These are phyloP conservation scores for Jamesozyma spencerorum DNA, from an alignment of 805 yeast species.

Conservation along the genomic window DNA sequence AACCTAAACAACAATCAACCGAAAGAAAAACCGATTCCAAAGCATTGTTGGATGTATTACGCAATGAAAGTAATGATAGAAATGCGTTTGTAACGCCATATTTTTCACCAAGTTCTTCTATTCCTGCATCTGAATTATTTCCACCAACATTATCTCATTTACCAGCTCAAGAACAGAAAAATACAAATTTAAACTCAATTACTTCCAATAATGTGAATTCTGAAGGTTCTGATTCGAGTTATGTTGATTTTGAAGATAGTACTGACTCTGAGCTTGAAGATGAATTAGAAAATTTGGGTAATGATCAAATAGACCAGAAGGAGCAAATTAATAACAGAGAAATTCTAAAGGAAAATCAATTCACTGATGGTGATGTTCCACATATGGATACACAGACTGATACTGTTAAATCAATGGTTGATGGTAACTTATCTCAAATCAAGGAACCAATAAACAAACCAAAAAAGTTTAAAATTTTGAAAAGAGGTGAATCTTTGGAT, in stretches of 20 bases:
- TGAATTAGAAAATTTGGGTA: slow-evolving; percentile 7
- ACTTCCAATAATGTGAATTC: no score
- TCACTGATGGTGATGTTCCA: slow-evolving; percentile 15
- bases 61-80: background rate
- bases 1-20: background rate
- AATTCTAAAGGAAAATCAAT: slow-evolving; percentile 10
- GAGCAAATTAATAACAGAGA: slow-evolving; percentile 1
- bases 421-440: background rate
- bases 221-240: slow-evolving; percentile 2
- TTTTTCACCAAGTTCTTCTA: background rate
- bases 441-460: slow-evolving; percentile 18
- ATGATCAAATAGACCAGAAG: background rate
- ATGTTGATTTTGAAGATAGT: slow-evolving; percentile 26
- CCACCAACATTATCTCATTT: background rate
- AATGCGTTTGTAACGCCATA: slow-evolving; percentile 3
- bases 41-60: no score
- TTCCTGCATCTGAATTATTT: background rate
- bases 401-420: slow-evolving; percentile 10
- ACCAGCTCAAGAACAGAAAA: no score
- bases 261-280: slow-evolving; percentile 18
- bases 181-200: no score
- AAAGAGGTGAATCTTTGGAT: slow-evolving; percentile 31
- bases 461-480: slow-evolving; percentile 29
- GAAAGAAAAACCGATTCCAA: background rate
- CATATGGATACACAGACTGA: slow-evolving; percentile 15